Conservation (phyloP, 352 stramenopile species). For the Halophytophthora batemanensis region DNA sequence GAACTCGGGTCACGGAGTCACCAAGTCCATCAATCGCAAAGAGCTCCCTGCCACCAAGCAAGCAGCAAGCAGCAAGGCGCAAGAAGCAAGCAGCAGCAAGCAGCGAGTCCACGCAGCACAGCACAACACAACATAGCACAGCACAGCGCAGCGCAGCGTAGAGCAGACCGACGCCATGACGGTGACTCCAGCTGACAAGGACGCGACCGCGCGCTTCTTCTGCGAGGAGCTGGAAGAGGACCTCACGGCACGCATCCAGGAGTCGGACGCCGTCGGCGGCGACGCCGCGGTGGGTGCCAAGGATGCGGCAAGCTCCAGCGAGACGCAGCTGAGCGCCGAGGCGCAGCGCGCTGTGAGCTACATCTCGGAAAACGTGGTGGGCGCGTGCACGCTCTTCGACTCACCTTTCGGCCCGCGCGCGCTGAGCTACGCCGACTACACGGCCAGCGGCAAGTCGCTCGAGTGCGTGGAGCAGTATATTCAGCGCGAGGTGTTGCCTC, state of each 20-base stretch:
- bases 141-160: no score
- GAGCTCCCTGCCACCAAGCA: no score
- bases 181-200: constrained; percentile 14
- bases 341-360: constrained; percentile 28
- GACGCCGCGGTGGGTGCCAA: constrained; percentile 15
- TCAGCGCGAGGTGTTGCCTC: constrained; percentile 79
- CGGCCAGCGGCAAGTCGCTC: constrained; percentile 88
- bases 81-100: no score
- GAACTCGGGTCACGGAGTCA: no score
- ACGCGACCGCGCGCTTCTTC: constrained; percentile 55
- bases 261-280: constrained; percentile 1
- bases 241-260: constrained; percentile 33
- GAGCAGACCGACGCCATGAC: constrained; percentile 2
- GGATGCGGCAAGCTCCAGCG: background rate
- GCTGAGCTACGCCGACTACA: constrained; percentile 95
- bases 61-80: no score
- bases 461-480: constrained; percentile 91
- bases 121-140: no score
- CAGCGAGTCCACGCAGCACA: no score
- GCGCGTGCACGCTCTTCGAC: constrained; percentile 43
- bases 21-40: no score
- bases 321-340: constrained; percentile 2
- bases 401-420: constrained; percentile 69
- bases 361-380: constrained; percentile 48
- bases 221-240: constrained; percentile 81